phyloP scores from a whole-genome alignment of 768 basidiomycete species.

The Postia placenta region DNA sequence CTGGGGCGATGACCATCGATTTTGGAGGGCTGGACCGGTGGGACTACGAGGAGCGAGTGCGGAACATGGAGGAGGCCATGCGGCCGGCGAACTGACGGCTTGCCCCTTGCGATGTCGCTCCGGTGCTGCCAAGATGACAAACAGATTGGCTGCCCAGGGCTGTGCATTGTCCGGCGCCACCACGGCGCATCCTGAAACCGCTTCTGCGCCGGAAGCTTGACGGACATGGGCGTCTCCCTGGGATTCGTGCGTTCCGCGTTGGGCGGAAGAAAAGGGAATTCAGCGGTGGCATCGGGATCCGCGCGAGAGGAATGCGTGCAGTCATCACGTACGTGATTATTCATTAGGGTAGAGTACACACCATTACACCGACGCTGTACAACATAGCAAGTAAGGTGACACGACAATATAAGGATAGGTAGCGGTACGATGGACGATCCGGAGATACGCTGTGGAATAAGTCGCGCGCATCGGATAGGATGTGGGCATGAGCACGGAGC shows the following conservation, averaged over 20 bases:
- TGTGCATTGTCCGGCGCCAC: too few relatives aligned
- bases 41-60: constrained; percentile 55
- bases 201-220: background rate
- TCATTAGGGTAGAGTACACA: background rate
- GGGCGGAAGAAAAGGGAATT: too few relatives aligned
- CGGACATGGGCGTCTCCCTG: background rate
- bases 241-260: too few relatives aligned
- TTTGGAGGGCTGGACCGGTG: constrained; percentile 75
- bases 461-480: background rate
- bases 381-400: constrained; percentile 2
- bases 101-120: background rate
- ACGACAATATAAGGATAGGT: constrained; percentile 5
- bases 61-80: constrained; percentile 57
- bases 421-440: background rate
- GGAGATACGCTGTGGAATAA: background rate
- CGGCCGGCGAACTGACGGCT: constrained; percentile 6
- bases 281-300: too few relatives aligned
- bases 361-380: constrained; percentile 3
- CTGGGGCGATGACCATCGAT: constrained; percentile 58
- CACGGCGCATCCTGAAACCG: too few relatives aligned
- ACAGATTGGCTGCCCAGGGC: too few relatives aligned
- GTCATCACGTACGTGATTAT: background rate
- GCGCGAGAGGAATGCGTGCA: too few relatives aligned
- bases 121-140: background rate
- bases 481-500: background rate